Conservation (phyloP, 192 early-diverging fungal genomes). For the Phlyctochytrium planicorne region DNA sequence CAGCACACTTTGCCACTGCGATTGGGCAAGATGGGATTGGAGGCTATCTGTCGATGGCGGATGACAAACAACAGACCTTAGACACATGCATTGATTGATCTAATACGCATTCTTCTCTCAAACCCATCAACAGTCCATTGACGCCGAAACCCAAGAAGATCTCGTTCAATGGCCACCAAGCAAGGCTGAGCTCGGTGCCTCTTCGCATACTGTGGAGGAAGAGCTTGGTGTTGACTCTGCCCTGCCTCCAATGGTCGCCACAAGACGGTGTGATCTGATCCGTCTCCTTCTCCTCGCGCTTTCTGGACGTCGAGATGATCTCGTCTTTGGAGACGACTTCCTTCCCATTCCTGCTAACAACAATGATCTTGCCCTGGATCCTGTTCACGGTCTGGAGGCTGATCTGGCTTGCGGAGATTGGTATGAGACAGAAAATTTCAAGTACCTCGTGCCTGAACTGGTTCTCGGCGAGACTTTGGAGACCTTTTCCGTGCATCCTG, state of each 20-base stretch:
- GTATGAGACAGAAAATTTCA: neutral
- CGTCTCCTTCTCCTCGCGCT: slow-evolving; percentile 48
- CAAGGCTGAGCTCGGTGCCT: slow-evolving; percentile 10
- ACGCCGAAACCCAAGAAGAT: slow-evolving; percentile 30
- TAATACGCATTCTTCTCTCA: too few relatives aligned
- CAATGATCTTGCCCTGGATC: slow-evolving; percentile 9
- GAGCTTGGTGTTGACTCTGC: neutral
- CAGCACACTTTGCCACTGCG: neutral
- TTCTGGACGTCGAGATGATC: slow-evolving; percentile 34
- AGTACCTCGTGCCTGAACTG: neutral
- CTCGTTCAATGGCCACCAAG: slow-evolving; percentile 37
- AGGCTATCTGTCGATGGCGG: too few relatives aligned
- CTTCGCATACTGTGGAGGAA: neutral
- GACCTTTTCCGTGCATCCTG: slow-evolving; percentile 40
- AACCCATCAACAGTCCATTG: slow-evolving; percentile 8
- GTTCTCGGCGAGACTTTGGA: slow-evolving; percentile 40
- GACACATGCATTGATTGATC: too few relatives aligned
- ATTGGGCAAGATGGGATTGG: neutral
- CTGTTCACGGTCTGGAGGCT: slow-evolving; percentile 24
- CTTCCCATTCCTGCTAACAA: slow-evolving; percentile 37
- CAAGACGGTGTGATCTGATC: slow-evolving; percentile 45
- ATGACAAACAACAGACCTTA: too few relatives aligned
- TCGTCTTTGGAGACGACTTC: slow-evolving; percentile 29
- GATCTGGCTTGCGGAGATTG: slow-evolving; percentile 41
- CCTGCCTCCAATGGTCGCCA: slow-evolving; percentile 46